A percentile compares a stretch with the other conserved stretches of the same genome.
phyloP scores from a whole-genome alignment of 805 yeast species.

The Pichia membranifaciens region DNA sequence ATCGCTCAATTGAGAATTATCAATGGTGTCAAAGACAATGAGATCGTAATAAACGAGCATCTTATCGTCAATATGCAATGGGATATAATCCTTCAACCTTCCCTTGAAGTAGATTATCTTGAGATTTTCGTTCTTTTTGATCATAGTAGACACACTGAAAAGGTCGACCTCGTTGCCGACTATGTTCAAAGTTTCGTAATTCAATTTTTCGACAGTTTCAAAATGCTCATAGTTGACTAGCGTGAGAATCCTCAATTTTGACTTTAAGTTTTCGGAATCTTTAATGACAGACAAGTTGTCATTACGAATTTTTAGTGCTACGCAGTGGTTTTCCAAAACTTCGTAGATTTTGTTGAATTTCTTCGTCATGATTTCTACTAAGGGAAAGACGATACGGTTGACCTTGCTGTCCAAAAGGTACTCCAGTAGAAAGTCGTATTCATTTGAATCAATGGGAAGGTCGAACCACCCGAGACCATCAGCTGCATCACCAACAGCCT shows the following conservation, averaged over 20 bases:
- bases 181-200: constrained; percentile 11
- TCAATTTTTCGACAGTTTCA: constrained; percentile 11
- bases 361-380: constrained; percentile 15
- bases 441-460: constrained; percentile 10
- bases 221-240: constrained; percentile 15
- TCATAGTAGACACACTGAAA: constrained; percentile 3
- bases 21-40: constrained; percentile 9
- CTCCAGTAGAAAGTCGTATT: constrained; percentile 11
- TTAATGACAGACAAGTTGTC: constrained; percentile 12
- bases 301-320: constrained; percentile 10
- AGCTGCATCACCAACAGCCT: background rate
- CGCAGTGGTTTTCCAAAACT: constrained; percentile 10
- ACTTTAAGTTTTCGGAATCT: constrained; percentile 6
- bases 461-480: constrained; percentile 4
- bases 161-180: constrained; percentile 14
- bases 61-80: constrained; percentile 1
- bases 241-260: constrained; percentile 10
- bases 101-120: constrained; percentile 13
- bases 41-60: constrained; percentile 8
- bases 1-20: background rate
- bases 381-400: constrained; percentile 6
- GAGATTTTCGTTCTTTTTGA: constrained; percentile 3
- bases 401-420: constrained; percentile 7
- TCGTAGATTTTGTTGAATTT: constrained; percentile 12
- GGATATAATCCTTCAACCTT: constrained; percentile 7